Evolutionary conservation across 371 early-diverging fungal species (phyloP).

Genomic region (Mortierella sp.): DNA sequence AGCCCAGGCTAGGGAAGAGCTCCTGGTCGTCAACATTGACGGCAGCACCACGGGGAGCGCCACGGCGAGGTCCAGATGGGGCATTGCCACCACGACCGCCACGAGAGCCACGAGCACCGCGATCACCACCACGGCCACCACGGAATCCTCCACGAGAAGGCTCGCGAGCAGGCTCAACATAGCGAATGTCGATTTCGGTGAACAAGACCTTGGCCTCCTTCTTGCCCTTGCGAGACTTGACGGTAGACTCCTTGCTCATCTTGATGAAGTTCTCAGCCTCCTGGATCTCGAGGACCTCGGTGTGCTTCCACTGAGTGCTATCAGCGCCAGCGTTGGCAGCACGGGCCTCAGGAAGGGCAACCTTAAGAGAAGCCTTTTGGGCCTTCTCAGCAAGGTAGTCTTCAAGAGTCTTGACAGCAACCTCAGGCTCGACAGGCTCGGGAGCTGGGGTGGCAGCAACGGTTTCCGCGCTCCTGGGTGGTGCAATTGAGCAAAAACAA

Average conservation of each 20-base stretch:
- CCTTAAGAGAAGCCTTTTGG: slow-evolving; percentile 57
- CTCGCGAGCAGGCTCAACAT: slow-evolving; percentile 58
- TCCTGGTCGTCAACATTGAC: slow-evolving; percentile 79
- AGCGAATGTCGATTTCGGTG: slow-evolving; percentile 66
- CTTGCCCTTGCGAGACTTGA: slow-evolving; percentile 60
- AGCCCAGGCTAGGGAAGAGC: slow-evolving; percentile 85
- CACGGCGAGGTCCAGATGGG: slow-evolving; percentile 47
- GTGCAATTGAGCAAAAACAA: background rate
- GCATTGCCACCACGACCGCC: slow-evolving; percentile 51
- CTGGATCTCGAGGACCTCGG: slow-evolving; percentile 73
- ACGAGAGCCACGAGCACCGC: slow-evolving; percentile 53
- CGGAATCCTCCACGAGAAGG: slow-evolving; percentile 47
- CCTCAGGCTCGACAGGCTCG: slow-evolving; percentile 72
- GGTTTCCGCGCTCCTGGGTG: slow-evolving; percentile 20
- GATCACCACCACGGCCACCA: slow-evolving; percentile 49
- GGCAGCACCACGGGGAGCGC: slow-evolving; percentile 55
- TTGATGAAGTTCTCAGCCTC: slow-evolving; percentile 71
- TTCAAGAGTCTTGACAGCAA: slow-evolving; percentile 78
- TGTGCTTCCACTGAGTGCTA: slow-evolving; percentile 81
- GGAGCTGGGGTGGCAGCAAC: slow-evolving; percentile 54
- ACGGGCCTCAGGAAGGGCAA: slow-evolving; percentile 71
- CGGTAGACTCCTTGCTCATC: slow-evolving; percentile 64
- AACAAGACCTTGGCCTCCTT: slow-evolving; percentile 67
- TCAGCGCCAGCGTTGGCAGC: slow-evolving; percentile 87
- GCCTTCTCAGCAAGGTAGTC: slow-evolving; percentile 82